Evolutionary conservation across 495 filamentous ascomycete genomes (phyloP).

Genomic region (Clohesyomyces aquaticus): DNA sequence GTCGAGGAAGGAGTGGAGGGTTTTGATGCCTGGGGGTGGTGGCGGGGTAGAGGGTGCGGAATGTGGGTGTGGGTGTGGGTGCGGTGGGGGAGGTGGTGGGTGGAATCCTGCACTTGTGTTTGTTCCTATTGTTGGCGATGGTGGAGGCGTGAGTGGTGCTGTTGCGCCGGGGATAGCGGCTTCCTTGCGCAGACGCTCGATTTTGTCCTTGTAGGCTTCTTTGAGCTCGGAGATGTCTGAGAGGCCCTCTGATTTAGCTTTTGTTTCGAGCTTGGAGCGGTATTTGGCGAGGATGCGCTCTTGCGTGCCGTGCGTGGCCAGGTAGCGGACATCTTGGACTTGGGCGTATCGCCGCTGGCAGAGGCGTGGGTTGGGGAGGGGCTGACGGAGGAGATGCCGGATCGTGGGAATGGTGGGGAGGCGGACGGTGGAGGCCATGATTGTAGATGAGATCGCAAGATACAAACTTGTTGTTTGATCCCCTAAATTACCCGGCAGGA

Average conservation of each 20-base stretch:
- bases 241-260: constrained; percentile 81
- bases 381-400: constrained; percentile 39
- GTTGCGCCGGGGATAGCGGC: constrained; percentile 62
- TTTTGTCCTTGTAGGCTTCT: constrained; percentile 81
- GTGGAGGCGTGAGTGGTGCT: constrained; percentile 43
- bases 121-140: constrained; percentile 8
- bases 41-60: constrained; percentile 42
- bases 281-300: constrained; percentile 80
- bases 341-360: constrained; percentile 84
- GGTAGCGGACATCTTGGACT: constrained; percentile 88
- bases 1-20: constrained; percentile 81
- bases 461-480: no score
- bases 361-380: constrained; percentile 32
- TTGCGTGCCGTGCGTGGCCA: constrained; percentile 67
- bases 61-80: constrained; percentile 38
- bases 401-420: constrained; percentile 35
- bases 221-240: constrained; percentile 74
- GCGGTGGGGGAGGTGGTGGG: constrained; percentile 45
- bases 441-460: neutral
- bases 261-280: constrained; percentile 78
- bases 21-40: constrained; percentile 65
- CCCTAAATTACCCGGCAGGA: no score
- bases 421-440: constrained; percentile 26
- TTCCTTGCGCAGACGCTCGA: constrained; percentile 64
- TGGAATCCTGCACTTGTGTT: constrained; percentile 38